Percentiles rank a stretch among this genome's conserved stretches.
Evolutionary conservation across 306 rosid species (phyloP).

Genomic region (Oemleria cerasiformis): DNA sequence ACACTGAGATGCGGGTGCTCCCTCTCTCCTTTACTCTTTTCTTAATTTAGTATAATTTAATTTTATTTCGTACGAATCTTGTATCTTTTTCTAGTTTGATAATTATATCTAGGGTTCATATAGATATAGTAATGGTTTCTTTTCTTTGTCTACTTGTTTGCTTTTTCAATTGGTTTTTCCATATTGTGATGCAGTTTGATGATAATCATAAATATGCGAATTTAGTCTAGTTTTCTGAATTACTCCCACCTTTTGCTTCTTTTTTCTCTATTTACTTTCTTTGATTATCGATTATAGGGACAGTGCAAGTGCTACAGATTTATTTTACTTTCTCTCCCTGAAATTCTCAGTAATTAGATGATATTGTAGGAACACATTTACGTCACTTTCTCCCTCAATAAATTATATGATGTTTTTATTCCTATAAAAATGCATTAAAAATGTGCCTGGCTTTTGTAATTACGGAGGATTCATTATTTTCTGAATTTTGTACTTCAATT

Average conservation of each 20-base stretch:
- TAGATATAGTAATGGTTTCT: not conserved
- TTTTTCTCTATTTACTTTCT: not conserved
- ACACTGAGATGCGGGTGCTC: conserved; percentile 59
- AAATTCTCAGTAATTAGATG: not conserved
- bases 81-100: not conserved
- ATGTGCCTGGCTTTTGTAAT: not conserved
- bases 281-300: no score
- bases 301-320: no score
- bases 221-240: not conserved
- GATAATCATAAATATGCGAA: not conserved
- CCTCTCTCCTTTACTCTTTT: conserved; percentile 2
- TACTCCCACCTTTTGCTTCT: not conserved
- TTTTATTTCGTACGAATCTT: not conserved
- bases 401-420: not conserved
- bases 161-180: not conserved
- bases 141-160: not conserved
- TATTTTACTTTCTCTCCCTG: not conserved
- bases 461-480: not conserved
- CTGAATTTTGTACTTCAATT: not conserved
- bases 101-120: conserved; percentile 10
- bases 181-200: not conserved
- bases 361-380: not conserved
- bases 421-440: not conserved
- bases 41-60: not conserved
- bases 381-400: not conserved